phyloP scores from a whole-genome alignment of 2,329 filamentous ascomycete species.

The Rhytidhysteron rufulum region DNA sequence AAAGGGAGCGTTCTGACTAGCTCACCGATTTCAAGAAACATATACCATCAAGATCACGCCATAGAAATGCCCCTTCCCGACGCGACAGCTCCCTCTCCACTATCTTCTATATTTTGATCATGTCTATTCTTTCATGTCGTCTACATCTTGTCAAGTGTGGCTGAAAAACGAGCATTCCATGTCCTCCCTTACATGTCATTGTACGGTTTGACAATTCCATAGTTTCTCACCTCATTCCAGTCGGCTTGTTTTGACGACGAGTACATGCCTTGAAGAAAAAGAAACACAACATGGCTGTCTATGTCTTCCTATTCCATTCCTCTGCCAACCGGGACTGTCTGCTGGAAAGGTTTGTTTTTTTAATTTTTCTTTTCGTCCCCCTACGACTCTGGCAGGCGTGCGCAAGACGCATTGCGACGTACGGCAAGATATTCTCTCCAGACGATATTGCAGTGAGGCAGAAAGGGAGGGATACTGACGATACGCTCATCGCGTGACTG shows the following conservation, averaged over 20 bases:
- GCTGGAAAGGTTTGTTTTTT: not conserved
- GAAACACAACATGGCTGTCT: slow-evolving; percentile 21
- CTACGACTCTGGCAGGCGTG: not conserved
- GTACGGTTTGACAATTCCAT: slow-evolving; percentile 8
- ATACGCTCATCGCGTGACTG: too few species aligned
- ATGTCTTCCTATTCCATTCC: slow-evolving; percentile 21
- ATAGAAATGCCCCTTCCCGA: too few species aligned
- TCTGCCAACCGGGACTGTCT: slow-evolving; percentile 5
- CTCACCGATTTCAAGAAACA: too few species aligned
- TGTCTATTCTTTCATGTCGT: too few species aligned
- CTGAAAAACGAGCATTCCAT: slow-evolving; percentile 1
- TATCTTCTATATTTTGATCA: too few species aligned
- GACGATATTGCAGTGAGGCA: too few species aligned
- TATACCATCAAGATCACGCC: too few species aligned
- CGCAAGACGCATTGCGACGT: too few species aligned
- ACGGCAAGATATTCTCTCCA: not conserved
- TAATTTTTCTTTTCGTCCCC: not conserved
- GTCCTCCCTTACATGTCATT: slow-evolving; percentile 6
- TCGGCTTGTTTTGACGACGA: slow-evolving; percentile 30
- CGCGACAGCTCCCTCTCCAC: too few species aligned
- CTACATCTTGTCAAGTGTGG: too few species aligned
- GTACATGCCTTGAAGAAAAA: slow-evolving; percentile 23
- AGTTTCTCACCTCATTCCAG: slow-evolving; percentile 32
- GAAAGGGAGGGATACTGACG: too few species aligned
- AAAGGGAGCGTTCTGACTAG: too few species aligned